Conservation (phyloP, 108 stramenopile species). For the Fragilariopsis cylindrus region DNA sequence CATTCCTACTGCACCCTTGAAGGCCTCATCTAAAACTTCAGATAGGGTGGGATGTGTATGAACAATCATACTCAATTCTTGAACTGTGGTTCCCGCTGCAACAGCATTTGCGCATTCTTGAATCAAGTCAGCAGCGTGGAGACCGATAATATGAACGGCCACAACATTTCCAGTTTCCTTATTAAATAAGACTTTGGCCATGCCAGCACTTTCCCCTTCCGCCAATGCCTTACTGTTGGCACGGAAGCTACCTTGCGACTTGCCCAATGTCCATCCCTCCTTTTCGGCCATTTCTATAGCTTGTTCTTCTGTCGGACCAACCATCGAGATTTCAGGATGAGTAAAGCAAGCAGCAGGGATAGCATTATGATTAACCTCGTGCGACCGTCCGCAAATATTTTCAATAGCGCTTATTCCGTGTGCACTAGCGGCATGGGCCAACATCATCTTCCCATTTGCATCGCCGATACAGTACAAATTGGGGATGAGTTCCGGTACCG, state of each 20-base stretch:
- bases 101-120: conserved; percentile 99
- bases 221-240: conserved; percentile 99
- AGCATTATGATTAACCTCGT: conserved; percentile 92
- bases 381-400: conserved; percentile 90
- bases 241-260: conserved; percentile 91
- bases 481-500: conserved; percentile 62
- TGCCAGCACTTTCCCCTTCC: conserved; percentile 97
- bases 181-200: conserved; percentile 98
- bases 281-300: conserved; percentile 87
- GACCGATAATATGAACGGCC: conserved; percentile 97
- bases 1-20: conserved; percentile 99
- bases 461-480: conserved; percentile 99
- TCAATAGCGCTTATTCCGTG: conserved; percentile 97
- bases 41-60: conserved; percentile 98
- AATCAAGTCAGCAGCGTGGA: conserved; percentile 98
- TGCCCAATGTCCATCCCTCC: conserved; percentile 96
- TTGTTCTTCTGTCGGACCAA: conserved; percentile 97
- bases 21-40: conserved; percentile 98
- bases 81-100: conserved; percentile 95
- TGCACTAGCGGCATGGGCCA: conserved; percentile 97
- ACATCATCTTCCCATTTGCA: conserved; percentile 99
- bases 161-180: conserved; percentile 97
- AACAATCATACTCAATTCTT: conserved; percentile 97
- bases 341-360: conserved; percentile 98
- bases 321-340: conserved; percentile 98